Base-by-base conservation (phyloP, 2,329 filamentous ascomycete genomes). In the Apiospora sp. region DNA sequence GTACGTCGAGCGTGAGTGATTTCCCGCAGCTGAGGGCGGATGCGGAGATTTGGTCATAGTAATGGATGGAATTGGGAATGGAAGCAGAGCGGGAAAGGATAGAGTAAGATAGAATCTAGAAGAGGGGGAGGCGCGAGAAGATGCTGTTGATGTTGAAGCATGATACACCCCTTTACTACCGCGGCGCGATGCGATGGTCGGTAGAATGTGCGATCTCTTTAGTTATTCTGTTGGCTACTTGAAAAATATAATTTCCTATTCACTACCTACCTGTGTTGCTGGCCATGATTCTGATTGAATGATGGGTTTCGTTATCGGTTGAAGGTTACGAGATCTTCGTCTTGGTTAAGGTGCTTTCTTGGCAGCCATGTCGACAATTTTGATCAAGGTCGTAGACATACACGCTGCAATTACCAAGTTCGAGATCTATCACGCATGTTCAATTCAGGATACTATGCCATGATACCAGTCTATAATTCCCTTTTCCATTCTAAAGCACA, bases 161-260 rank as follows among this genome's bases (percentile, higher is more conserved):
- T 41, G 58, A 64, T 64, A 64, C 58, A 64, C 34, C 58, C 58
- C 58, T 22, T 64, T 64, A 41, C 58, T 64, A 37, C 54, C 30
- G 54, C 54, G 30, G 19, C 37, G 22, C 44, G 44, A 37, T 19
- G 34, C 22, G 34, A 64, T 6, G 19, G 12, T 64, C 58, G 58
- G 58, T 64, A 64, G 58, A 64, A 64, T 41, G 19, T 41, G 58
- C 58, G 58, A 64, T 41, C 19, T 41, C 19, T 61, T 12, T 4
- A 22, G n/a, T n/a, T 41, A 41, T 3, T 64, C 13, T 13, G 6
- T 8, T 58, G 7, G 5, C 6, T 30, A 64, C 16, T 22, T 37
- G 19, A n/a, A 30, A 30, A 41, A 64, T 64, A 64, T 41, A 30
- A 30, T 41, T 22, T n/a, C 10, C n/a, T n/a, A 0, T 41, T 58